Conservation (phyloP, 352 stramenopile genomes). For the Globisporangium sylvaticum region DNA sequence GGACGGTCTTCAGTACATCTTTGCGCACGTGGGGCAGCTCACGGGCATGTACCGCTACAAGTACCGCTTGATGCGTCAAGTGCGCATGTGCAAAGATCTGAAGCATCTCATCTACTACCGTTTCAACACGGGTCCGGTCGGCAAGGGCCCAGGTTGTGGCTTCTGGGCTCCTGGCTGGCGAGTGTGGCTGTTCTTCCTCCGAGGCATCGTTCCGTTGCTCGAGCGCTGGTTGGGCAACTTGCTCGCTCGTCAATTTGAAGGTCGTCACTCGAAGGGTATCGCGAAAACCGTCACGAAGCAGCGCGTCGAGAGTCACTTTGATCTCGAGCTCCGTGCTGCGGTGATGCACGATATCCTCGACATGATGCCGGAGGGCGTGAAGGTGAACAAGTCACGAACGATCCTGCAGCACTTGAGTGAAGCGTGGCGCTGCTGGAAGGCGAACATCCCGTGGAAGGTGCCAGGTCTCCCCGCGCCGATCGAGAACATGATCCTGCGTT, state of each 20-base stretch:
- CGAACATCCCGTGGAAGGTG: constrained; percentile 99
- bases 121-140: constrained; percentile 99
- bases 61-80: constrained; percentile 96
- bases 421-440: constrained; percentile 98
- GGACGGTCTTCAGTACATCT: constrained; percentile 99
- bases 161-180: constrained; percentile 99
- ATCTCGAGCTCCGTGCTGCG: constrained; percentile 97
- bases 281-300: constrained; percentile 99
- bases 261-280: constrained; percentile 97
- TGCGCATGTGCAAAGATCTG: constrained; percentile 99
- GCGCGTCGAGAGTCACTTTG: constrained; percentile 99
- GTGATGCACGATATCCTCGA: constrained; percentile 99
- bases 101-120: constrained; percentile 99
- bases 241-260: constrained; percentile 98
- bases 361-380: constrained; percentile 99
- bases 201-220: constrained; percentile 97
- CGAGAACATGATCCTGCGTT: constrained; percentile 99
- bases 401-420: constrained; percentile 99
- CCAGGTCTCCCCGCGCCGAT: constrained; percentile 98
- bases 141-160: constrained; percentile 98
- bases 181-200: constrained; percentile 99
- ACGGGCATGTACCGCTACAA: constrained; percentile 99
- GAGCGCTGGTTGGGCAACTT: constrained; percentile 99
- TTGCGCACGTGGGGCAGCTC: constrained; percentile 99
- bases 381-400: constrained; percentile 98